phyloP scores from a whole-genome alignment of 345 rosid genomes.

The Acer saccharum region DNA sequence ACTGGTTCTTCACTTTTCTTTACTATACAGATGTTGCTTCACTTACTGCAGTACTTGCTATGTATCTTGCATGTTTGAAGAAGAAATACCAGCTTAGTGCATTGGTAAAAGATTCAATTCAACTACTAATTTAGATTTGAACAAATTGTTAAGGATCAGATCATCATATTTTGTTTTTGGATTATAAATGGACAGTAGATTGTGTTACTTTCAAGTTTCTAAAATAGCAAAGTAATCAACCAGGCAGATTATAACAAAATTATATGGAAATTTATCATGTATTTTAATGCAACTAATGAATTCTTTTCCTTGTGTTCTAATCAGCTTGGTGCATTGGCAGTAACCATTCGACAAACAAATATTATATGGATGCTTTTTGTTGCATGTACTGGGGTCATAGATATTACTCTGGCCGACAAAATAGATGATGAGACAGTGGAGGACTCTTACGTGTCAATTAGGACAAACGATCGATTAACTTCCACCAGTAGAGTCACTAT shows the following conservation, averaged over 20 bases:
- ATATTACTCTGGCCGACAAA: conserved; percentile 45
- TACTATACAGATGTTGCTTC: conserved; percentile 97
- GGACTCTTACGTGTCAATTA: conserved; percentile 16
- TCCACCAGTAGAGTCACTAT: conserved; percentile 22
- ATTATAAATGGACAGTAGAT: background rate
- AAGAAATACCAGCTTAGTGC: conserved; percentile 74
- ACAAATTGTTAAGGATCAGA: background rate
- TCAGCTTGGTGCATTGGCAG: conserved; percentile 81
- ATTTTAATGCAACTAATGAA: conserved; percentile 12
- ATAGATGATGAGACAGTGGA: conserved; percentile 29
- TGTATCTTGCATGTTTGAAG: conserved; percentile 84
- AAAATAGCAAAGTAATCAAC: background rate
- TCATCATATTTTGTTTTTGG: background rate
- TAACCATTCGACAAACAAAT: conserved; percentile 80
- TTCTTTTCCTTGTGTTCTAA: conserved; percentile 21
- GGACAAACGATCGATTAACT: conserved; percentile 22
- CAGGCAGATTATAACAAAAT: conserved; percentile 9
- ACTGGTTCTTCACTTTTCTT: conserved; percentile 93
- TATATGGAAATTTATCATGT: background rate
- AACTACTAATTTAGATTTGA: background rate
- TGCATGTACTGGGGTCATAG: conserved; percentile 76
- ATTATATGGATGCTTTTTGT: conserved; percentile 86
- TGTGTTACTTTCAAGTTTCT: background rate
- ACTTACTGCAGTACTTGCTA: conserved; percentile 74
- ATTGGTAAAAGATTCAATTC: conserved; percentile 52